Percentiles rank a stretch among this genome's conserved stretches.
These are phyloP conservation scores for Neofusicoccum kwambonambiense DNA, from an alignment of 2,329 filamentous ascomycete genomes.

Conservation along the genomic window DNA sequence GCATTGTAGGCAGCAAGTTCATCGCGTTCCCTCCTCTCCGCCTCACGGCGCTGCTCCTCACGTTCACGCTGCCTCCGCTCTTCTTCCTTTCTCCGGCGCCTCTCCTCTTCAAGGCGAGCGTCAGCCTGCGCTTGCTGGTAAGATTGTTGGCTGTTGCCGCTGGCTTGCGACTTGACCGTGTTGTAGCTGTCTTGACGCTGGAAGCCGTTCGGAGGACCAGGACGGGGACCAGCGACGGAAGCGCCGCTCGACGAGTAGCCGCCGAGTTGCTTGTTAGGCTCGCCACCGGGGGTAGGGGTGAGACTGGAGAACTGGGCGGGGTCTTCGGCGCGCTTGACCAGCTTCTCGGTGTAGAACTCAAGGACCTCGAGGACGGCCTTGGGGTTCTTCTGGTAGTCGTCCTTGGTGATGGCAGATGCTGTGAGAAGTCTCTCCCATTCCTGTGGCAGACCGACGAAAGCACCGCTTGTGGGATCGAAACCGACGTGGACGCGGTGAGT, in stretches of 20 bases:
- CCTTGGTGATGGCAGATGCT: slow-evolving; percentile 94
- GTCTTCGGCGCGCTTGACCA: slow-evolving; percentile 72
- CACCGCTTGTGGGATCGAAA: slow-evolving; percentile 91
- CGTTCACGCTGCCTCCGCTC: slow-evolving; percentile 39
- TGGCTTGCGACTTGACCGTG: slow-evolving; percentile 31
- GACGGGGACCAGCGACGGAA: slow-evolving; percentile 50
- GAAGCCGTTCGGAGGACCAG: slow-evolving; percentile 43
- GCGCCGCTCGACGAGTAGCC: slow-evolving; percentile 46
- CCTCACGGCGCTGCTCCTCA: slow-evolving; percentile 41
- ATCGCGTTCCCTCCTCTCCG: slow-evolving; percentile 53
- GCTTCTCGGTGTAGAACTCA: slow-evolving; percentile 78
- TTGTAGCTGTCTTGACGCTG: slow-evolving; percentile 48
- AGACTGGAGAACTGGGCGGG: slow-evolving; percentile 66
- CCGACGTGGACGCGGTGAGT: slow-evolving; percentile 95
- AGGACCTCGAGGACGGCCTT: slow-evolving; percentile 69
- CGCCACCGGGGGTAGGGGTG: slow-evolving; percentile 64
- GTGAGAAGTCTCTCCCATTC: slow-evolving; percentile 98
- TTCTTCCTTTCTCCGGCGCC: slow-evolving; percentile 39
- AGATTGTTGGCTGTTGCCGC: slow-evolving; percentile 12
- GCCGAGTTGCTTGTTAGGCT: slow-evolving; percentile 48
- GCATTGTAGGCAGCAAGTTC: slow-evolving; percentile 89
- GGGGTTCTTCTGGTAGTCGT: slow-evolving; percentile 97
- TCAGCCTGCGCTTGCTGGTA: slow-evolving; percentile 32
- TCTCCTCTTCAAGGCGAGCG: slow-evolving; percentile 39
- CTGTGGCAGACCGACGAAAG: slow-evolving; percentile 88